These are phyloP conservation scores for Ottelia alismoides DNA, from an alignment of 106 monocot species.

Conservation along the genomic window DNA sequence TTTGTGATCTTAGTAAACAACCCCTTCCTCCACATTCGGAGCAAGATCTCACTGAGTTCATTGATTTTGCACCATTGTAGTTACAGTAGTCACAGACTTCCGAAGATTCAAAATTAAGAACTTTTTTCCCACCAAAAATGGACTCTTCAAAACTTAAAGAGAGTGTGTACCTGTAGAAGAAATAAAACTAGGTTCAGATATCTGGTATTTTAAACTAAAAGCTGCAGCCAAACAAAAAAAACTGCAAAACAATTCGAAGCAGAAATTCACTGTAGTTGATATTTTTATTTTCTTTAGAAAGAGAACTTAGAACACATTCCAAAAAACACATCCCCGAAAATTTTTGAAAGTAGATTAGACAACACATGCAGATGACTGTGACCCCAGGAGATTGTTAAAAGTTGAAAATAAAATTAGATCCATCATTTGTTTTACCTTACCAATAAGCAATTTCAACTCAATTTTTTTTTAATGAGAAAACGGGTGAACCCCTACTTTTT, in stretches of 20 bases:
- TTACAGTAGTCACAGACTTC: constrained; percentile 70
- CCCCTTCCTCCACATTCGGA: constrained; percentile 77
- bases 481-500: too few species aligned
- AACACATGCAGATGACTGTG: too few species aligned
- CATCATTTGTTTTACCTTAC: too few species aligned
- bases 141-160: constrained; percentile 87
- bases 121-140: constrained; percentile 49
- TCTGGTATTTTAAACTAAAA: too few species aligned
- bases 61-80: constrained; percentile 82
- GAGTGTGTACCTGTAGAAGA: constrained; percentile 55
- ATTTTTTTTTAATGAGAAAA: too few species aligned
- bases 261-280: neutral
- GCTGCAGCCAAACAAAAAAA: neutral
- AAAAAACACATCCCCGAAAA: too few species aligned
- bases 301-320: too few species aligned
- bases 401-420: too few species aligned
- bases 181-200: too few species aligned
- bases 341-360: too few species aligned
- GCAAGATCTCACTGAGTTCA: constrained; percentile 51
- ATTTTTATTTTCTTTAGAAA: neutral
- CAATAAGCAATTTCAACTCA: too few species aligned
- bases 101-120: constrained; percentile 35
- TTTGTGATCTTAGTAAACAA: constrained; percentile 55
- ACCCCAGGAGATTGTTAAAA: too few species aligned
- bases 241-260: neutral